Conservation (phyloP, 148 eudicot species). For the Fagopyrum tataricum region DNA sequence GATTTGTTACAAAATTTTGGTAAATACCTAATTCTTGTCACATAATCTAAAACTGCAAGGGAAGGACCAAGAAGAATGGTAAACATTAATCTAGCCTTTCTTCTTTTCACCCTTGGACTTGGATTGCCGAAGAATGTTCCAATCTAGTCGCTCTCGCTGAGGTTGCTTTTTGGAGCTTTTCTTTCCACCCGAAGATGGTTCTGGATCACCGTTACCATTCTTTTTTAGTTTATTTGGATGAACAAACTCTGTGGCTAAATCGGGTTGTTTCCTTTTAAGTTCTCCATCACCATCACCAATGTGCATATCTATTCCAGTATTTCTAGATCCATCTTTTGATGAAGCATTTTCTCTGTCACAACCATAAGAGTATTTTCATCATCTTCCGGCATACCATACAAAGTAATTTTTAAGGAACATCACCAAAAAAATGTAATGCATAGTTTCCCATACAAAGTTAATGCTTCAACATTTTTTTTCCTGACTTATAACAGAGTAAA, state of each 20-base stretch:
- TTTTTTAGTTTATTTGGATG: slow-evolving; percentile 40
- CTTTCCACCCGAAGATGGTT: slow-evolving; percentile 4
- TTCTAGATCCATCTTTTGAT: slow-evolving; percentile 14
- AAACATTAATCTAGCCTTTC: neutral
- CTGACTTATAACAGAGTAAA: too few species aligned
- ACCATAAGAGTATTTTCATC: neutral
- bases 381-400: neutral
- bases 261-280: slow-evolving; percentile 50
- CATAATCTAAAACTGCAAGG: neutral
- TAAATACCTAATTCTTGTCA: neutral
- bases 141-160: slow-evolving; percentile 51
- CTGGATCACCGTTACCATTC: slow-evolving; percentile 18
- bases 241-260: slow-evolving; percentile 21
- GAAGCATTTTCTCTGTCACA: slow-evolving; percentile 33
- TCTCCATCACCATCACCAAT: slow-evolving; percentile 26
- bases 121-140: slow-evolving; percentile 50
- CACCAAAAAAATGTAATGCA: neutral
- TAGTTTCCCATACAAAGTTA: neutral
- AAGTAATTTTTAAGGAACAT: neutral
- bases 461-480: too few species aligned
- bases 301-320: slow-evolving; percentile 17
- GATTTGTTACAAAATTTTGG: neutral
- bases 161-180: slow-evolving; percentile 26
- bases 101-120: slow-evolving; percentile 41
- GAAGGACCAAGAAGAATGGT: neutral